Evolutionary conservation across 352 stramenopile species (phyloP).

Genomic region (Globisporangium takayamanum): DNA sequence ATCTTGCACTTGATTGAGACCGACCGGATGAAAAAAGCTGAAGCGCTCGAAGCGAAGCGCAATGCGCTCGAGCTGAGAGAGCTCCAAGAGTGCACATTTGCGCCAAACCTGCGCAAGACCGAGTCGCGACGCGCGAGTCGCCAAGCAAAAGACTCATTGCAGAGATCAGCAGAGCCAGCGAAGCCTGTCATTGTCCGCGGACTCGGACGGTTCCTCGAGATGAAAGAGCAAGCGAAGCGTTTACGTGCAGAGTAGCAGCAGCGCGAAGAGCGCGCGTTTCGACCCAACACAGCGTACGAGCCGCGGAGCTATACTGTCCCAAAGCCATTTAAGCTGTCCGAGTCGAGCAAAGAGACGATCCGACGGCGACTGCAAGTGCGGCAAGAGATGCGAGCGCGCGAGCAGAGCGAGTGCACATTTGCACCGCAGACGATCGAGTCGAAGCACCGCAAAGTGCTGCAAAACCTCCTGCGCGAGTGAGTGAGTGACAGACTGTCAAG

Average conservation of each 20-base stretch:
- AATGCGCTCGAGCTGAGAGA: conserved; percentile 54
- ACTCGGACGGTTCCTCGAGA: conserved; percentile 70
- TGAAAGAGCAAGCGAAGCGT: conserved; percentile 60
- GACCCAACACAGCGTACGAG: conserved; percentile 44
- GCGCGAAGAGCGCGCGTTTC: conserved; percentile 60
- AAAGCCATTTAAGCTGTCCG: conserved; percentile 68
- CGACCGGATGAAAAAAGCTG: conserved; percentile 40
- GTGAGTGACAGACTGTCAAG: background rate
- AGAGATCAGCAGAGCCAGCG: conserved; percentile 1
- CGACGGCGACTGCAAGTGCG: conserved; percentile 31
- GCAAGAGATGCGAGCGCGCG: conserved; percentile 45
- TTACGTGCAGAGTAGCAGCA: conserved; percentile 56
- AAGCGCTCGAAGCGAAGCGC: conserved; percentile 55
- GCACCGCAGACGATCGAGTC: conserved; percentile 47
- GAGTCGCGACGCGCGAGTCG: background rate
- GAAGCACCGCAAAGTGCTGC: conserved; percentile 39
- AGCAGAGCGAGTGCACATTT: conserved; percentile 60
- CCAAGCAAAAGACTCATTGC: no score
- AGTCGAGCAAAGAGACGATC: conserved; percentile 48
- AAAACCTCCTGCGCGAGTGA: conserved; percentile 39
- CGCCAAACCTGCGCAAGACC: conserved; percentile 41
- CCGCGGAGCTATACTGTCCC: conserved; percentile 71
- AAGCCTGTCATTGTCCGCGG: conserved; percentile 72
- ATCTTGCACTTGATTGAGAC: conserved; percentile 65
- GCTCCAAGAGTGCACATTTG: conserved; percentile 81